phyloP scores from a whole-genome alignment of 495 filamentous ascomycete genomes.

The Aspergillus ellipticus region DNA sequence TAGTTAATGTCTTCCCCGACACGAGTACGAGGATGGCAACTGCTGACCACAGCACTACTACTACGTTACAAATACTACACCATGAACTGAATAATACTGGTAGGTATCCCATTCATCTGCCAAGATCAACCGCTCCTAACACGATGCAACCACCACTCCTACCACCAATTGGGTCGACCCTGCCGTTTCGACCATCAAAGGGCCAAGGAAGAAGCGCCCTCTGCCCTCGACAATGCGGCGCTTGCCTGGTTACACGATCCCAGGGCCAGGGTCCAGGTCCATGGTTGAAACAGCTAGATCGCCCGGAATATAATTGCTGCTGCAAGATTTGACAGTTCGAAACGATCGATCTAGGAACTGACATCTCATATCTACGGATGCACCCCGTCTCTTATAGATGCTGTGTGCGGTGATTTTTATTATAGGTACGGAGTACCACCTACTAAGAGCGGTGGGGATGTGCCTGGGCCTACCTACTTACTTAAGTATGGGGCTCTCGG shows the following conservation, averaged over 20 bases:
- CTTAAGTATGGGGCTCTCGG: too few species aligned
- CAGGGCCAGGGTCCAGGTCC: background rate
- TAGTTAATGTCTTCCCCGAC: too few species aligned
- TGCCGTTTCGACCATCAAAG: too few species aligned
- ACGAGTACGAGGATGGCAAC: slow-evolving; percentile 2
- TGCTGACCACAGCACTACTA: too few species aligned
- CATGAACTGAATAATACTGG: too few species aligned
- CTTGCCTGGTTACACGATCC: background rate
- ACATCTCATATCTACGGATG: background rate
- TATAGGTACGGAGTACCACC: too few species aligned
- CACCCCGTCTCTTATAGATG: background rate
- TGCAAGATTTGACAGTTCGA: background rate
- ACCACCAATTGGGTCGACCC: background rate
- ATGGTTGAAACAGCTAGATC: background rate
- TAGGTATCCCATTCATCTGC: background rate
- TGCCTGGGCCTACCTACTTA: too few species aligned
- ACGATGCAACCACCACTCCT: background rate
- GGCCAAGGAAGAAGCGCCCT: too few species aligned
- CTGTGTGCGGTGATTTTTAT: too few species aligned
- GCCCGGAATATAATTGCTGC: background rate
- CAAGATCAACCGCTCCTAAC: background rate
- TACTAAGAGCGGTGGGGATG: too few species aligned
- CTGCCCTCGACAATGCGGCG: background rate
- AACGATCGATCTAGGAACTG: background rate
- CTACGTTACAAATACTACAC: too few species aligned